These are phyloP conservation scores for Cyberlindnera amylophila DNA, from an alignment of 805 yeast genomes.

Conservation along the genomic window DNA sequence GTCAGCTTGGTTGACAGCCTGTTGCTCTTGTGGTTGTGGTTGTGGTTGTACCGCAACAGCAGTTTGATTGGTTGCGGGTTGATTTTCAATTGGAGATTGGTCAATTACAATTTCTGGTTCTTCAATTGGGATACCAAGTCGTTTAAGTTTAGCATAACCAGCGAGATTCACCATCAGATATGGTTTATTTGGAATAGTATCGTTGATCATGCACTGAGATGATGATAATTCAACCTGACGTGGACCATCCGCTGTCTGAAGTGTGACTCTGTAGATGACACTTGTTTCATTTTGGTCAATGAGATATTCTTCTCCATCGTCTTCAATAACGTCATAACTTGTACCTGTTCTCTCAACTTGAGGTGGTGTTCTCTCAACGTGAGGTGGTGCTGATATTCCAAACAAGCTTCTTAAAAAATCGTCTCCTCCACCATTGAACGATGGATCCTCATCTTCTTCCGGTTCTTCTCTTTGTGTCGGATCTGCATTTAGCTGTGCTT, in stretches of 20 bases:
- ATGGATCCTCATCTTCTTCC: neutral
- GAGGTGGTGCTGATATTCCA: too few relatives aligned
- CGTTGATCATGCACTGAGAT: constrained; percentile 25
- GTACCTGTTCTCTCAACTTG: constrained; percentile 19
- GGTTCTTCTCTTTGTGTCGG: neutral
- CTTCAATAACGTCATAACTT: constrained; percentile 7
- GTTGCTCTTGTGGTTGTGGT: neutral
- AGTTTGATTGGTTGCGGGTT: too few relatives aligned
- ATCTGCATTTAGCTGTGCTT: too few relatives aligned
- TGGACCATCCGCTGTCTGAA: constrained; percentile 16
- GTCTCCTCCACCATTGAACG: constrained; percentile 4
- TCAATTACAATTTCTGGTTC: constrained; percentile 16
- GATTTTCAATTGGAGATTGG: too few relatives aligned
- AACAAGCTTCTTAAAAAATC: too few relatives aligned
- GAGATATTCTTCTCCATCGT: constrained; percentile 22
- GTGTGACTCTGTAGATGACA: constrained; percentile 12
- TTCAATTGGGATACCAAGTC: constrained; percentile 17
- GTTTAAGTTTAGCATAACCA: constrained; percentile 23
- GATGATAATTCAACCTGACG: constrained; percentile 21
- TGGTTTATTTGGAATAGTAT: constrained; percentile 21
- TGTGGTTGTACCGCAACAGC: too few relatives aligned
- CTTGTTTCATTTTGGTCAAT: constrained; percentile 19
- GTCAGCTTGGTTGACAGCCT: neutral
- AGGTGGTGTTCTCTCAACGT: too few relatives aligned
- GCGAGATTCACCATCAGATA: constrained; percentile 28